A percentile compares a stretch with the other conserved stretches of the same genome.
These are phyloP conservation scores for Vitellaria paradoxa DNA, from an alignment of 179 eudicot genomes.

Conservation along the genomic window DNA sequence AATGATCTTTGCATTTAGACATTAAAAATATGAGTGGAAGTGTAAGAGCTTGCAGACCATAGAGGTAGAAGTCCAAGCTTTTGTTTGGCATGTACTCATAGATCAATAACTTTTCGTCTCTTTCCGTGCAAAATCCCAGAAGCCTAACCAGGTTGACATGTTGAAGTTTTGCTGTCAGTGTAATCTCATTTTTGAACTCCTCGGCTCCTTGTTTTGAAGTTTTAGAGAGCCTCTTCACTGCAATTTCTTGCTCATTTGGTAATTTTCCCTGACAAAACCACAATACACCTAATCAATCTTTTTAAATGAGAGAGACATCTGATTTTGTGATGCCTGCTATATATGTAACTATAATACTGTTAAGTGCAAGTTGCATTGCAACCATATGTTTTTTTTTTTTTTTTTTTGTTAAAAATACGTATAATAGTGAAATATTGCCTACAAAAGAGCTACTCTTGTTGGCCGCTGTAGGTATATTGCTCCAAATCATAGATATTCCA, in stretches of 20 bases:
- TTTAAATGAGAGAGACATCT: not conserved
- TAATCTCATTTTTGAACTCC: not conserved
- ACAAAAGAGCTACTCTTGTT: too few species aligned
- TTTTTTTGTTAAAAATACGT: not conserved
- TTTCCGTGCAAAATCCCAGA: too few species aligned
- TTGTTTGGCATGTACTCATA: too few species aligned
- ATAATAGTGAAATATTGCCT: not conserved
- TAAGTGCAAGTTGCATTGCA: not conserved
- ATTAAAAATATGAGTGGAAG: not conserved
- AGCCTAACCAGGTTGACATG: constrained; percentile 20
- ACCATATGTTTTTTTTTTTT: too few species aligned
- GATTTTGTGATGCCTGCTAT: not conserved
- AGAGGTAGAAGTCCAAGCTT: constrained; percentile 5
- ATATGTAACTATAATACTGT: not conserved
- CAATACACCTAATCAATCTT: not conserved
- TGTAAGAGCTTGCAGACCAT: constrained; percentile 11
- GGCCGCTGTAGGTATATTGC: too few species aligned
- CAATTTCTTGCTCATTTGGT: constrained; percentile 38
- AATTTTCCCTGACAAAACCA: constrained; percentile 33
- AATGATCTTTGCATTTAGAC: too few species aligned
- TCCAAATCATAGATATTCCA: not conserved
- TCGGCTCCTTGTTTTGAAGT: constrained; percentile 32
- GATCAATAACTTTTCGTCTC: too few species aligned
- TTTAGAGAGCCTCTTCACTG: constrained; percentile 39
- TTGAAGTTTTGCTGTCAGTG: constrained; percentile 10